A percentile compares a stretch with the other conserved stretches of the same genome.
These are phyloP conservation scores for Solanum clarkiae DNA, from an alignment of 257 asterid genomes.

Conservation along the genomic window DNA sequence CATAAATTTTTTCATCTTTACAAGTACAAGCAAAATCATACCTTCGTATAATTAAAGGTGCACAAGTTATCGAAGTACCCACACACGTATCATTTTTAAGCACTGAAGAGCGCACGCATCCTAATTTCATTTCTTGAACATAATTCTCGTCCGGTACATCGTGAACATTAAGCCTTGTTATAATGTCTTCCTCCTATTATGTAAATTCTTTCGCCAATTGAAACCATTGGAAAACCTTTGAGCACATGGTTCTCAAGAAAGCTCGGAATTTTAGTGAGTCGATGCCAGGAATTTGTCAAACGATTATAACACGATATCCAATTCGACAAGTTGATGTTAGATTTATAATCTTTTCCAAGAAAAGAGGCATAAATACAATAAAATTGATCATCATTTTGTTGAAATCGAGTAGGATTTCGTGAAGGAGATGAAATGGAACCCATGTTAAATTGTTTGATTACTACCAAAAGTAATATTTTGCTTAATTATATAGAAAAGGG, in stretches of 20 bases:
- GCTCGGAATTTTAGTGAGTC: constrained; percentile 31
- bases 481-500: neutral
- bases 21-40: constrained; percentile 49
- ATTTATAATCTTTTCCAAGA: constrained; percentile 6
- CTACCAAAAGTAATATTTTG: too few relatives aligned
- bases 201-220: constrained; percentile 23
- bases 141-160: neutral
- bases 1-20: constrained; percentile 20
- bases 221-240: constrained; percentile 49
- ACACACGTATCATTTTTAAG: constrained; percentile 22
- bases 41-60: constrained; percentile 23
- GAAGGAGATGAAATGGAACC: constrained; percentile 17
- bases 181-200: constrained; percentile 48
- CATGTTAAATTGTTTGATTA: constrained; percentile 9
- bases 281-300: constrained; percentile 22
- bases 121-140: neutral
- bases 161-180: neutral
- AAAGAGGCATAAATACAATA: constrained; percentile 30
- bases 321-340: constrained; percentile 6
- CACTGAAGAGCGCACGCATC: constrained; percentile 13
- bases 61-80: constrained; percentile 28
- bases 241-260: constrained; percentile 20
- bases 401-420: neutral
- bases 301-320: constrained; percentile 44
- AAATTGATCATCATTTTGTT: neutral